Evolutionary conservation across 2,329 filamentous ascomycete genomes (phyloP), one percentile per base, ranked within the genome.

Genomic region (Epicoccum nigrum): DNA sequence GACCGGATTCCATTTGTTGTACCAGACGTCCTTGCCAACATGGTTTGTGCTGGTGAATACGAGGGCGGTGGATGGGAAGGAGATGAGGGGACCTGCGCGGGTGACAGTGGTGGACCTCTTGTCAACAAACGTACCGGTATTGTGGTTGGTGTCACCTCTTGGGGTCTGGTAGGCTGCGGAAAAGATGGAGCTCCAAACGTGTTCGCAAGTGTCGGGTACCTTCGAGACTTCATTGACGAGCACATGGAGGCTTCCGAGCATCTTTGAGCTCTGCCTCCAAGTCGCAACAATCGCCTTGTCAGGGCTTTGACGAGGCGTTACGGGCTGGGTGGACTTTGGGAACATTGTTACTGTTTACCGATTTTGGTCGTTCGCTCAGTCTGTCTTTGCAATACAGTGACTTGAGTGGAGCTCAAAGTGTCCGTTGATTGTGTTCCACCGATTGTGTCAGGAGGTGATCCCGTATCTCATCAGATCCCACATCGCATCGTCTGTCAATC

Each of bases 21-120:
- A 3, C 38, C 38, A 7, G 2, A n/a, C 6, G 8, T 41, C 4
- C 19, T 25, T 2, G 13, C 17, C 4, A n/a, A 11, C n/a, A 41
- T 41, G 38, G 5, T 41, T 8, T 41, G 38, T 16, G 38, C 38
- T 9, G 38, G 38, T 3, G 20, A 41, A 27, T 52, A 45, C 8
- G 15, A 41, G 8, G n/a, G n/a, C n/a, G 31, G n/a, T n/a, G 25
- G 20, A 4, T 13, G 12, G n/a, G 38, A 30, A 2, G 20, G 30
- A 12, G 11, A 16, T 2, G 28, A 30, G 12, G 25, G 27, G 8
- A 13, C 38, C 5, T 41, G 38, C 25, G 9, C 19, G 7, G 38
- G 38, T 20, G 38, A 41, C 7, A 41, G 38, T 31, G 38, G 38
- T 9, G 38, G 38, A n/a, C 38, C 38, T 17, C 25, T 41, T 8